Conservation (phyloP, 1,284 basidiomycete genomes). For the Schizopora paradoxa region DNA sequence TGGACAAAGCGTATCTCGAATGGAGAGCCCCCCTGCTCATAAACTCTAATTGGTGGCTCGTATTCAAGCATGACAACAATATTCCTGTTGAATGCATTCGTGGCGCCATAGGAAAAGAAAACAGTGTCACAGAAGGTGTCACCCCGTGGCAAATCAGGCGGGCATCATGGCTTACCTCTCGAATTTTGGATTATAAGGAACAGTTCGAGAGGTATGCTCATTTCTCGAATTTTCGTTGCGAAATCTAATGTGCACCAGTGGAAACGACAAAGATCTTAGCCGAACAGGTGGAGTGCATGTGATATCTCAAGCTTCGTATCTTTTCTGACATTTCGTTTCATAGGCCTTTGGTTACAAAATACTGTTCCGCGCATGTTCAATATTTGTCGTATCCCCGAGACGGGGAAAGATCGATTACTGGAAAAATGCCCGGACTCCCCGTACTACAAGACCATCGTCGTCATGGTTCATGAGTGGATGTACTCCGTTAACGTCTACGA, state of each 20-base stretch:
- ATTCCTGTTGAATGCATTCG: constrained; percentile 44
- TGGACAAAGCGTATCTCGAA: constrained; percentile 85
- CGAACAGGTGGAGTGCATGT: constrained; percentile 48
- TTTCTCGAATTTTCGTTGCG: neutral
- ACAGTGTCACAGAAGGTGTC: constrained; percentile 48
- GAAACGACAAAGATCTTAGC: neutral
- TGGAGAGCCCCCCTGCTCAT: constrained; percentile 84
- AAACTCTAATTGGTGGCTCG: constrained; percentile 97
- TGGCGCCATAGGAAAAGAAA: constrained; percentile 30
- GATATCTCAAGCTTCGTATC: constrained; percentile 49
- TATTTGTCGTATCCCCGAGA: constrained; percentile 66
- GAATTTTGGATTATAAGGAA: constrained; percentile 77
- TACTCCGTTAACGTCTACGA: constrained; percentile 75
- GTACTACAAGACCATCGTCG: constrained; percentile 45
- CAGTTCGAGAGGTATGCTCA: constrained; percentile 53
- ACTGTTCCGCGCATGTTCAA: constrained; percentile 68
- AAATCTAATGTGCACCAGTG: neutral
- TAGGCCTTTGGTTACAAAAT: constrained; percentile 63
- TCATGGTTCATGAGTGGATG: constrained; percentile 78
- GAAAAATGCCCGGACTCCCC: constrained; percentile 34
- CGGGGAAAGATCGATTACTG: constrained; percentile 59
- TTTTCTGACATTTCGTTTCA: neutral
- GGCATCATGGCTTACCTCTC: constrained; percentile 78
- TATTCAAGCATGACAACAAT: constrained; percentile 63
- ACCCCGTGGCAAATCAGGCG: constrained; percentile 83